These are phyloP conservation scores for Gossypium sturtianum DNA, from an alignment of 345 rosid species.

Conservation along the genomic window DNA sequence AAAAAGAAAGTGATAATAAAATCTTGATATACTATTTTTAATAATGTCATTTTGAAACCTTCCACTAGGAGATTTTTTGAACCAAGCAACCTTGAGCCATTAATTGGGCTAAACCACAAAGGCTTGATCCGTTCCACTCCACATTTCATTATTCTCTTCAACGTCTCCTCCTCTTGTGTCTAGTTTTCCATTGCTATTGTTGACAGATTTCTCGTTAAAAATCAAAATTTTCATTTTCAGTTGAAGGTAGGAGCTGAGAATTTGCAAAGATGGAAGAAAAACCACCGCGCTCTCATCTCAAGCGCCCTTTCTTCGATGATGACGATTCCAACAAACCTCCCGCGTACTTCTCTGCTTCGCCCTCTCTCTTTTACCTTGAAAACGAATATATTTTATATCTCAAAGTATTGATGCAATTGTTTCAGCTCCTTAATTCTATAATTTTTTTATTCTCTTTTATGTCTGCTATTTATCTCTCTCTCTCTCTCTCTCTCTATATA, in stretches of 20 bases:
- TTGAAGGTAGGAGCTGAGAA: background rate
- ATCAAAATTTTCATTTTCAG: background rate
- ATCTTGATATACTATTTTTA: no score
- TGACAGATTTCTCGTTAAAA: background rate
- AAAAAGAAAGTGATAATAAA: no score
- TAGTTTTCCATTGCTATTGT: background rate
- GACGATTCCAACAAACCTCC: slow-evolving; percentile 44
- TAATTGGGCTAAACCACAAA: background rate
- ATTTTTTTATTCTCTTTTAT: background rate
- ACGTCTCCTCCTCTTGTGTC: background rate
- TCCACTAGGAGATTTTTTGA: no score
- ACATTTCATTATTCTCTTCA: background rate
- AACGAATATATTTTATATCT: background rate
- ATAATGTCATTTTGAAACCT: no score
- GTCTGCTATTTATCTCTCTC: background rate
- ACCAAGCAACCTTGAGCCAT: no score
- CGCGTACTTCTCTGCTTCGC: slow-evolving; percentile 26
- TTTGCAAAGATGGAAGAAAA: slow-evolving; percentile 42
- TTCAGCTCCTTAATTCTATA: background rate
- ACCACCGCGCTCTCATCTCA: slow-evolving; percentile 42
- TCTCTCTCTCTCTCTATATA: background rate
- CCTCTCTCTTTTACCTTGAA: background rate
- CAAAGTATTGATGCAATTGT: background rate
- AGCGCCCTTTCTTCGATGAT: slow-evolving; percentile 63
- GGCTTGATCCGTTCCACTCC: background rate